A percentile compares a stretch with the other conserved stretches of the same genome.
Conservation (phyloP, 352 stramenopile species). For the Globisporangium megalacanthum region DNA sequence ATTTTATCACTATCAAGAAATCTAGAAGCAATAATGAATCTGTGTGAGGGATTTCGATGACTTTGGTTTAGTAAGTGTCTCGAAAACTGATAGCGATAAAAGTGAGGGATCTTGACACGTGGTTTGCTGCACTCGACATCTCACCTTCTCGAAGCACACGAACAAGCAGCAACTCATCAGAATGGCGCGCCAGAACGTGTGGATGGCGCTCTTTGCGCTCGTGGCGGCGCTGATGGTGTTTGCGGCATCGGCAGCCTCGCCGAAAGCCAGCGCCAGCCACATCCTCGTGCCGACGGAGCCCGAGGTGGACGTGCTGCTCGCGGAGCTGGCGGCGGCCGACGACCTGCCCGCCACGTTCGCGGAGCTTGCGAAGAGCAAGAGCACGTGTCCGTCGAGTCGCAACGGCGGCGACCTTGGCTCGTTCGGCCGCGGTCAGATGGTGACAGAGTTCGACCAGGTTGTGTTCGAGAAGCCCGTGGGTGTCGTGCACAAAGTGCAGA, state of each 20-base stretch:
- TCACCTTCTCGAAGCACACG: not conserved
- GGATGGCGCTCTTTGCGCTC: slow-evolving; percentile 18
- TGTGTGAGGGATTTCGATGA: too few species aligned
- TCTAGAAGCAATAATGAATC: too few species aligned
- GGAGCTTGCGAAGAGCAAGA: slow-evolving; percentile 57
- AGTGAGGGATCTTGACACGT: not conserved
- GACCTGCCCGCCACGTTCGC: slow-evolving; percentile 52
- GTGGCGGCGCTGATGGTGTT: slow-evolving; percentile 9
- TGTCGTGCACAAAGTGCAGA: slow-evolving; percentile 72
- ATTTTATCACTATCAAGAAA: not conserved
- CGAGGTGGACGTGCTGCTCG: slow-evolving; percentile 46
- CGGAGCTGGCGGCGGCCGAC: slow-evolving; percentile 46
- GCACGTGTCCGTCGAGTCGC: slow-evolving; percentile 58
- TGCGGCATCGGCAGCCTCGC: slow-evolving; percentile 2
- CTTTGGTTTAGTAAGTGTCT: not conserved
- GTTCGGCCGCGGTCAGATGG: slow-evolving; percentile 73
- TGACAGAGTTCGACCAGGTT: slow-evolving; percentile 72
- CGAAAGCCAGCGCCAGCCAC: slow-evolving; percentile 65
- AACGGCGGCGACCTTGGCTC: slow-evolving; percentile 63
- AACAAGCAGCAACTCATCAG: not conserved
- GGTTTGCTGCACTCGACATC: not conserved
- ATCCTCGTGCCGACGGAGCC: slow-evolving; percentile 73
- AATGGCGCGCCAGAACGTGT: slow-evolving; percentile 20
- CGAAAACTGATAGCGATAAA: not conserved
- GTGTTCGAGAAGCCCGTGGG: slow-evolving; percentile 63